A percentile compares a stretch with the other conserved stretches of the same genome.
Evolutionary conservation across 2,329 filamentous ascomycete genomes (phyloP).

Genomic region (Metarhizium humberi): DNA sequence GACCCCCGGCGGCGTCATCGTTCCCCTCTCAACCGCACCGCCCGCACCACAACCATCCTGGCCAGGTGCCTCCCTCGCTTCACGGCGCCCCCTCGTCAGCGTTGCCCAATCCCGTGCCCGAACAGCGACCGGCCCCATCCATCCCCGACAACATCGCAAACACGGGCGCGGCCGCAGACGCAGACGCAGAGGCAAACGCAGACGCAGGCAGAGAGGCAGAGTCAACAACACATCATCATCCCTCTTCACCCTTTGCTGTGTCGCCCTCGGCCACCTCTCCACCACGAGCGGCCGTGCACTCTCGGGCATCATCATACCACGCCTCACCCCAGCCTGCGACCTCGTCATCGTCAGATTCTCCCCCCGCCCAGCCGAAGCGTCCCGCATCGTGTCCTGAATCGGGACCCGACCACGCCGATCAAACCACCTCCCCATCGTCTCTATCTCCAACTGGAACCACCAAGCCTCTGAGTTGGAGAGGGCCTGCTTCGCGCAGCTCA

Average conservation of each 20-base stretch:
- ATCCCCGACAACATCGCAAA: constrained; percentile 12
- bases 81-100: constrained; percentile 9
- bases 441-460: constrained; percentile 17
- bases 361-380: constrained; percentile 5
- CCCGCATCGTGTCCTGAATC: constrained; percentile 12
- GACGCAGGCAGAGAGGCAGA: constrained; percentile 17
- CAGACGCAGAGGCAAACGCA: constrained; percentile 9
- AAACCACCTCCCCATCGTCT: constrained; percentile 9
- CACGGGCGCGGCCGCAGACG: constrained; percentile 7
- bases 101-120: not conserved
- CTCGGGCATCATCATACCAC: constrained; percentile 9
- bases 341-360: constrained; percentile 3
- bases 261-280: constrained; percentile 4
- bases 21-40: constrained; percentile 8
- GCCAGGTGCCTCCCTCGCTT: constrained; percentile 2
- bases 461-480: constrained; percentile 27
- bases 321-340: not conserved
- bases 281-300: constrained; percentile 5
- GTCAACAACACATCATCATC: not conserved
- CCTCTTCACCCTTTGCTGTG: not conserved
- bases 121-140: not conserved
- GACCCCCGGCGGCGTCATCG: constrained; percentile 14
- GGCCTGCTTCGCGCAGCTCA: constrained; percentile 27
- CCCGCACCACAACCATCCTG: constrained; percentile 8
- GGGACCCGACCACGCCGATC: constrained; percentile 11